A percentile compares a stretch with the other conserved stretches of the same genome.
phyloP scores from a whole-genome alignment of 495 filamentous ascomycete species.

The Hypoxylon lienhwacheense region DNA sequence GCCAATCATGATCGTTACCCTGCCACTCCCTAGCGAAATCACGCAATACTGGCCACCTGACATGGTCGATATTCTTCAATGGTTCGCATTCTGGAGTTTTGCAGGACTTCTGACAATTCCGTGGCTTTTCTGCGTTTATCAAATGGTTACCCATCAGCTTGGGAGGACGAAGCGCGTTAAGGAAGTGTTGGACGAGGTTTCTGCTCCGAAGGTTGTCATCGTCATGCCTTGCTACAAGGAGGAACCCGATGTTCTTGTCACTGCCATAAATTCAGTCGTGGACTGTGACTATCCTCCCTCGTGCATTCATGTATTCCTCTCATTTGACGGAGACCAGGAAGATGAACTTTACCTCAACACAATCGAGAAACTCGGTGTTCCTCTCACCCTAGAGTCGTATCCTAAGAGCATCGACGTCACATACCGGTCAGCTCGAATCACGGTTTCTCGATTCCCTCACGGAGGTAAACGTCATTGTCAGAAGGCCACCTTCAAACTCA shows the following conservation, averaged over 20 bases:
- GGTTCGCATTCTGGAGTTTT: slow-evolving; percentile 98
- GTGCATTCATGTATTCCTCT: slow-evolving; percentile 95
- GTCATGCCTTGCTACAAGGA: slow-evolving; percentile 99
- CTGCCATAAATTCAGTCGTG: slow-evolving; percentile 89
- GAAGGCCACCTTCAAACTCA: slow-evolving; percentile 90
- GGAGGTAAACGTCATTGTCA: slow-evolving; percentile 95
- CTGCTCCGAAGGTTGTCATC: slow-evolving; percentile 92
- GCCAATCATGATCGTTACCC: slow-evolving; percentile 91
- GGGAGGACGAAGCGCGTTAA: slow-evolving; percentile 83
- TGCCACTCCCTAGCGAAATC: slow-evolving; percentile 77
- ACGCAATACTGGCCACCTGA: slow-evolving; percentile 66
- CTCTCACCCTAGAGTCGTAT: slow-evolving; percentile 72
- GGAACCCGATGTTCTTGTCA: slow-evolving; percentile 79
- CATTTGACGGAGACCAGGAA: slow-evolving; percentile 87
- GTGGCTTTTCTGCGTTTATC: slow-evolving; percentile 91
- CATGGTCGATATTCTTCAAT: slow-evolving; percentile 76
- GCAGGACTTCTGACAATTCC: slow-evolving; percentile 80
- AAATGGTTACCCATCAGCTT: slow-evolving; percentile 81
- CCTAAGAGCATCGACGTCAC: slow-evolving; percentile 89
- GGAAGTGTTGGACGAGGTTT: slow-evolving; percentile 76
- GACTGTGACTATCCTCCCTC: slow-evolving; percentile 92
- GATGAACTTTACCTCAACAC: slow-evolving; percentile 90
- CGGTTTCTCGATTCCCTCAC: slow-evolving; percentile 89
- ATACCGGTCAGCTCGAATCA: slow-evolving; percentile 81
- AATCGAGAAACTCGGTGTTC: slow-evolving; percentile 83